phyloP scores from a whole-genome alignment of 352 stramenopile species.

The Globisporangium abappressorium region DNA sequence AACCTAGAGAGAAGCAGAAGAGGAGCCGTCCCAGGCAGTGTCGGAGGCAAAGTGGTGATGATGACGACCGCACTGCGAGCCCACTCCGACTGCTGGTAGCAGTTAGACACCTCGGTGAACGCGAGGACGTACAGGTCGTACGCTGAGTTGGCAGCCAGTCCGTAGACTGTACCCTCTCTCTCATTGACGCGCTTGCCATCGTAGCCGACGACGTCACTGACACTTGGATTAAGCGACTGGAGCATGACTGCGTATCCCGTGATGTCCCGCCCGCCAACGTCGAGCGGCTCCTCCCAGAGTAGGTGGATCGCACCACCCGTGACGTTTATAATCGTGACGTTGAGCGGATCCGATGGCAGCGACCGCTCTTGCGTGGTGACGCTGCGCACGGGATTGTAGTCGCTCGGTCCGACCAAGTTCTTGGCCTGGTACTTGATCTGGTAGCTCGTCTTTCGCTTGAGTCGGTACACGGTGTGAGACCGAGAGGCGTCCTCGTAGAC shows the following conservation, averaged over 20 bases:
- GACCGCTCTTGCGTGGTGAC: conserved; percentile 41
- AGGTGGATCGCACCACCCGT: conserved; percentile 46
- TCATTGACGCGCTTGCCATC: conserved; percentile 30
- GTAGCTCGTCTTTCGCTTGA: conserved; percentile 34
- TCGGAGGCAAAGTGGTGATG: conserved; percentile 19
- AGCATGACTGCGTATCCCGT: conserved; percentile 47
- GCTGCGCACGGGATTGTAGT: conserved; percentile 19
- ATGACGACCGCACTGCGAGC: conserved; percentile 20
- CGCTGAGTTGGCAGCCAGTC: conserved; percentile 21
- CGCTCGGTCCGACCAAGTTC: conserved; percentile 46
- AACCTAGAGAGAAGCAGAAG: conserved; percentile 22
- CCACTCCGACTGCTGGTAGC: conserved; percentile 19
- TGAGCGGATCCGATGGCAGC: conserved; percentile 33
- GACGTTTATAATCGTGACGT: conserved; percentile 22
- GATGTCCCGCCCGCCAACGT: conserved; percentile 45
- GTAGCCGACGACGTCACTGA: conserved; percentile 33
- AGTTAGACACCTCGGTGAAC: conserved; percentile 35
- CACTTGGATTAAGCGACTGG: conserved; percentile 5
- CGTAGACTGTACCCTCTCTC: conserved; percentile 26
- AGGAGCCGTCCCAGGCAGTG: conserved; percentile 22
- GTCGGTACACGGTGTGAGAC: conserved; percentile 31
- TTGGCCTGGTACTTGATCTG: conserved; percentile 47
- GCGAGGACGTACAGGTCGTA: conserved; percentile 40
- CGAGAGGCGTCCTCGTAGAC: conserved; percentile 25
- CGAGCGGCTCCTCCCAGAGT: conserved; percentile 49